Evolutionary conservation across 2,329 filamentous ascomycete genomes (phyloP).

Genomic region (Aspergillus nomiae): DNA sequence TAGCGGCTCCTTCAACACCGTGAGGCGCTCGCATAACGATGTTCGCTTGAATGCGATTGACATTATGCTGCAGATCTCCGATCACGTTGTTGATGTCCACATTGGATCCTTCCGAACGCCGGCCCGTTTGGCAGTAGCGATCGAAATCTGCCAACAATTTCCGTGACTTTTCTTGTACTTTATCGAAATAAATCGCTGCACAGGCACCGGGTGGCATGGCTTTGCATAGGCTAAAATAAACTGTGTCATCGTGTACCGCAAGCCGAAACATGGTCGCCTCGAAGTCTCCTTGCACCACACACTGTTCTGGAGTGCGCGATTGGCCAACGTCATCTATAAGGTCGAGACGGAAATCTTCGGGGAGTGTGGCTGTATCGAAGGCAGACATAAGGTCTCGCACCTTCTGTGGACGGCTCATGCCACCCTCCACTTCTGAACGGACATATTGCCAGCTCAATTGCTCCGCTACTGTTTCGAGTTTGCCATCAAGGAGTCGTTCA

Average conservation of each 20-base stretch:
- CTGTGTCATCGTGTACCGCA: slow-evolving; percentile 46
- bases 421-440: slow-evolving; percentile 26
- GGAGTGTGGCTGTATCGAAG: slow-evolving; percentile 42
- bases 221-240: slow-evolving; percentile 45
- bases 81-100: slow-evolving; percentile 37
- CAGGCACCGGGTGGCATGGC: slow-evolving; percentile 45
- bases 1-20: slow-evolving; percentile 39
- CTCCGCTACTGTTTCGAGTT: slow-evolving; percentile 35
- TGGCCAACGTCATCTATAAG: slow-evolving; percentile 38
- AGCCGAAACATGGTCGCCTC: slow-evolving; percentile 49
- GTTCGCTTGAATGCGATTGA: slow-evolving; percentile 36
- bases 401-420: slow-evolving; percentile 42
- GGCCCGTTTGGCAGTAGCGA: slow-evolving; percentile 39
- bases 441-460: slow-evolving; percentile 39
- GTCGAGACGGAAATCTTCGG: slow-evolving; percentile 45
- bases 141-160: slow-evolving; percentile 42
- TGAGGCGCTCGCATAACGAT: slow-evolving; percentile 37
- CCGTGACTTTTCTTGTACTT: slow-evolving; percentile 38
- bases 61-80: slow-evolving; percentile 31
- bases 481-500: slow-evolving; percentile 34
- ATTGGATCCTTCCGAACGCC: slow-evolving; percentile 22
- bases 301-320: slow-evolving; percentile 41
- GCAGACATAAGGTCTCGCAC: slow-evolving; percentile 50
- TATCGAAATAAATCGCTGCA: slow-evolving; percentile 48
- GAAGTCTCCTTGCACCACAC: slow-evolving; percentile 48